Percentiles rank a stretch among this genome's conserved stretches.
phyloP scores from a whole-genome alignment of 495 filamentous ascomycete species.

The Tuber calosporum region DNA sequence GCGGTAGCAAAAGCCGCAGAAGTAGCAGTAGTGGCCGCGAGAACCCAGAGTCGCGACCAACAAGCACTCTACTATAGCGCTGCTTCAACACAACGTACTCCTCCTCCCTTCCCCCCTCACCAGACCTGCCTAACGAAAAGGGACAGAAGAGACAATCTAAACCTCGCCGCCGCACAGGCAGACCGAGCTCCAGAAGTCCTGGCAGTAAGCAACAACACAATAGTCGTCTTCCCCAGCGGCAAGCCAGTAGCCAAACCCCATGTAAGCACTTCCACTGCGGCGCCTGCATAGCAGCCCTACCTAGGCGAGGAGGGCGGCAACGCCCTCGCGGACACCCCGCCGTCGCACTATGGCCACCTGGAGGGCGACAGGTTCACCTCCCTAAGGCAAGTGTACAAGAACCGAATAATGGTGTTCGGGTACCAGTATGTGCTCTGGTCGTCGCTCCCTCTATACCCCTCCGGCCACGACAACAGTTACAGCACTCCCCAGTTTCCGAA shows the following conservation, averaged over 20 bases:
- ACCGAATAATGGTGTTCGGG: conserved; percentile 59
- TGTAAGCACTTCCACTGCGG: conserved; percentile 55
- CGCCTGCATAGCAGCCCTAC: conserved; percentile 65
- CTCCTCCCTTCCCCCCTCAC: neutral
- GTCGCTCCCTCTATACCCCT: conserved; percentile 56
- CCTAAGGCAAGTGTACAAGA: conserved; percentile 47
- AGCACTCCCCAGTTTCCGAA: conserved; percentile 54
- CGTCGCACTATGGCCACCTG: conserved; percentile 63
- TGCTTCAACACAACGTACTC: conserved; percentile 58
- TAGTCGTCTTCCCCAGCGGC: conserved; percentile 62
- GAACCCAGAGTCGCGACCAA: conserved; percentile 69
- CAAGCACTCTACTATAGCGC: conserved; percentile 58
- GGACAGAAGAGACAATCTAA: conserved; percentile 53
- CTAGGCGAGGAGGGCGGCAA: conserved; percentile 54
- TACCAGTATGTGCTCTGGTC: conserved; percentile 58
- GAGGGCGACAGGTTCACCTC: conserved; percentile 56
- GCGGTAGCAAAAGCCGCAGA: conserved; percentile 58
- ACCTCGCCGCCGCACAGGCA: conserved; percentile 63
- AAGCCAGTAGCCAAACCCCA: conserved; percentile 64
- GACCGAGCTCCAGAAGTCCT: conserved; percentile 58
- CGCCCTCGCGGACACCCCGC: conserved; percentile 51
- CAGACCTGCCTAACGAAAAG: conserved; percentile 4
- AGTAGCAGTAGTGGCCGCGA: conserved; percentile 63
- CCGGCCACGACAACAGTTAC: conserved; percentile 64
- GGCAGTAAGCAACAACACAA: conserved; percentile 58